Evolutionary conservation across 1,139 yeast genomes (phyloP), one percentile per base, ranked within the genome.

Genomic region (Yamadazyma diospyri): DNA sequence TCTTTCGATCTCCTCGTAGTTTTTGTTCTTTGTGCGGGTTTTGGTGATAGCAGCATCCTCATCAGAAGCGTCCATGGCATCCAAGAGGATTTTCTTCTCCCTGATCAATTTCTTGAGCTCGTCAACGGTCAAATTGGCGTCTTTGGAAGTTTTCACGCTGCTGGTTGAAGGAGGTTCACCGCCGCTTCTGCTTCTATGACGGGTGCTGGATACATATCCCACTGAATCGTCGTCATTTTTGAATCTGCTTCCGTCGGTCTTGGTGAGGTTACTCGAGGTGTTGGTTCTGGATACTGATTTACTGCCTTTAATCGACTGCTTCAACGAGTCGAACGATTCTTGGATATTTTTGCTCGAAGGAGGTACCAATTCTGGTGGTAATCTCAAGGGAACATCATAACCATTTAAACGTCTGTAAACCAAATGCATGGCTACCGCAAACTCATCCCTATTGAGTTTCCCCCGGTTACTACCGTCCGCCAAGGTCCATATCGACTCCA

Each of bases 401-500:
- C 89, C 89, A 51, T 81, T 82, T 50, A 83, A 62, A 43, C 86
- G 68, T 51, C 88, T 72, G 57, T 83, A 83, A 22, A 83, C 84
- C 42, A 83, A 62, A 60, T 83, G 89, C 94, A 83, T 83, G 15
- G 92, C 92, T 29, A 82, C 81, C 0, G 88, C 81, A 60, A 83
- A 83, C 48, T 82, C 88, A 54, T 83, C 89, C 48, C 76, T 79
- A 52, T 81, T 82, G 45, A 83, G 68, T 51, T 76, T 80, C 2
- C 92, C 88, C 37, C 79, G 71, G 49, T 82, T 81, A 35, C 79
- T 78, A 14, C 76, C 67, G 50, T 84, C 89, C 23, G 83, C 76
- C 43, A 83, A 64, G 35, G 83, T 87, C 98, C 98, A 92, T 42
- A 92, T 86, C 23, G 80, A 70, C 55, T 89, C 97, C 41, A 92